Percentiles rank a stretch among this genome's conserved stretches.
These are phyloP conservation scores for Xenoacremonium recifei DNA, from an alignment of 2,329 filamentous ascomycete species.

Conservation along the genomic window DNA sequence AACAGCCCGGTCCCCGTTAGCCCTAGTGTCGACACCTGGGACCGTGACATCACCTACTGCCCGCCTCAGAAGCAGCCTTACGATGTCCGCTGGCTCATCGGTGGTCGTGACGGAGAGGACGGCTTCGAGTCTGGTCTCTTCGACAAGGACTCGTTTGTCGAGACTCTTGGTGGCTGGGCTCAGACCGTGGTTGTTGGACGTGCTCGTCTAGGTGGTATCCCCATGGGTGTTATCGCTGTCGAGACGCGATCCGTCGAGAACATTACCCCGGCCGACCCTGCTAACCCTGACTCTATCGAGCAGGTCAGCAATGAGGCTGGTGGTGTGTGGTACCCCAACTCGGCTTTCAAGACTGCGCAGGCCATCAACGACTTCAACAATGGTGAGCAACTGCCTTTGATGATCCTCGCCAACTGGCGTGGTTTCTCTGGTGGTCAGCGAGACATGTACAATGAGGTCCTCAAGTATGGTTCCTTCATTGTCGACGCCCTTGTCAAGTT, in stretches of 20 bases:
- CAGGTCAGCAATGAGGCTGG: constrained; percentile 92
- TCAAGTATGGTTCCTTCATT: constrained; percentile 99
- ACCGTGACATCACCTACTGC: constrained; percentile 86
- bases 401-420: constrained; percentile 99
- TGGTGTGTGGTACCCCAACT: constrained; percentile 99
- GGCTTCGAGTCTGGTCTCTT: constrained; percentile 86
- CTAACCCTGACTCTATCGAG: constrained; percentile 97
- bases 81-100: constrained; percentile 92
- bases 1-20: constrained; percentile 90
- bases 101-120: constrained; percentile 75
- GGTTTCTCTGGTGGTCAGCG: constrained; percentile 99
- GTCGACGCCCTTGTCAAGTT: constrained; percentile 98
- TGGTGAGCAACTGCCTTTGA: constrained; percentile 94
- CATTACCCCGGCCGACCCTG: constrained; percentile 91
- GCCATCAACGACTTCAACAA: constrained; percentile 99
- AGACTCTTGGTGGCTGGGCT: constrained; percentile 95
- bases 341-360: constrained; percentile 98
- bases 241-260: constrained; percentile 97
- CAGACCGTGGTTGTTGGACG: constrained; percentile 95
- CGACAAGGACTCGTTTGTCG: constrained; percentile 94
- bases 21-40: constrained; percentile 82
- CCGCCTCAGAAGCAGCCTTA: constrained; percentile 81
- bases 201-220: constrained; percentile 93
- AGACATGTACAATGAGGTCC: constrained; percentile 99
- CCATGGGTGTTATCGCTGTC: constrained; percentile 96